A percentile compares a stretch with the other conserved stretches of the same genome.
Evolutionary conservation across 371 early-diverging fungal genomes (phyloP).

Genomic region (Actinomucor elegans): DNA sequence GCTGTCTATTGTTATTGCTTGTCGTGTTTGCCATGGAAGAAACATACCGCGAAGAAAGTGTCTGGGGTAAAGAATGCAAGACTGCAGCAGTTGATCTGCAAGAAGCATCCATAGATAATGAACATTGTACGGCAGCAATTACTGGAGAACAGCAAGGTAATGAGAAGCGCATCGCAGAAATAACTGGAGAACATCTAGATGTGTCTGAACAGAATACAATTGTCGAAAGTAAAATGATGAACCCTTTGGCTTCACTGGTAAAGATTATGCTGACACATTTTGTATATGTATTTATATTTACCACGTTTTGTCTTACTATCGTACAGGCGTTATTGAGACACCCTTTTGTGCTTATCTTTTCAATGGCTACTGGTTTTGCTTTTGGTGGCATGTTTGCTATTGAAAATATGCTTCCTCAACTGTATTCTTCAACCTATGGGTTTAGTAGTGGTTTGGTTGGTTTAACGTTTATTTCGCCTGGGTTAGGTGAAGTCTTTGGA

Average conservation of each 20-base stretch:
- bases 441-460: constrained; percentile 41
- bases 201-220: constrained; percentile 14
- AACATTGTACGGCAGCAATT: background rate
- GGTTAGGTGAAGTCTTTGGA: constrained; percentile 57
- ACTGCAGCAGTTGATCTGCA: background rate
- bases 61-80: constrained; percentile 30
- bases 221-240: constrained; percentile 27
- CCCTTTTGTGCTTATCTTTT: constrained; percentile 52
- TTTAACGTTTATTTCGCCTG: constrained; percentile 45
- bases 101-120: background rate
- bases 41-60: constrained; percentile 59
- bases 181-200: background rate
- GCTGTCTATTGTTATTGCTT: constrained; percentile 22
- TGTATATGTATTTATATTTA: background rate
- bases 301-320: background rate
- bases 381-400: constrained; percentile 60
- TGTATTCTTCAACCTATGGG: constrained; percentile 35
- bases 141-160: background rate
- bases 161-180: background rate
- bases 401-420: constrained; percentile 45
- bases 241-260: constrained; percentile 41
- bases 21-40: constrained; percentile 65
- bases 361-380: constrained; percentile 55
- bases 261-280: background rate
- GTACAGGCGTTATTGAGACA: constrained; percentile 46